Conservation (phyloP, 306 rosid species). For the Trichosanthes truncata region DNA sequence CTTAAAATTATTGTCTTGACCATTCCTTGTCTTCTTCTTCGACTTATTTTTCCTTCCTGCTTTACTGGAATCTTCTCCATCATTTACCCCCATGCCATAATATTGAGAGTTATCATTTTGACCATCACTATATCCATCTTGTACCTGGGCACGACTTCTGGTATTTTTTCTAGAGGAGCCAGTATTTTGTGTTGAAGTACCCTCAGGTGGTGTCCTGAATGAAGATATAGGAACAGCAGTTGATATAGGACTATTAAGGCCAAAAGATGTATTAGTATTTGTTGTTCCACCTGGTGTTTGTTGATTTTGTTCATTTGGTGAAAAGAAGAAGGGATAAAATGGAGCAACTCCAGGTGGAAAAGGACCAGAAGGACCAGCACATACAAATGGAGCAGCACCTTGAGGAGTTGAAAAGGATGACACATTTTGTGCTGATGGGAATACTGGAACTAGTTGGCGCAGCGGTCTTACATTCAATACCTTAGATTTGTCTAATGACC, state of each 20-base stretch:
- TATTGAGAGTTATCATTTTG: slow-evolving; percentile 15
- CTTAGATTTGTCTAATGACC: slow-evolving; percentile 71
- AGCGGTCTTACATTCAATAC: slow-evolving; percentile 77
- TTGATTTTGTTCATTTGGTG: slow-evolving; percentile 42
- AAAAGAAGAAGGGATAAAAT: slow-evolving; percentile 58
- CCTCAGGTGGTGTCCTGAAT: slow-evolving; percentile 41
- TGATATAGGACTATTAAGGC: slow-evolving; percentile 27
- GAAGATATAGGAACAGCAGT: slow-evolving; percentile 68
- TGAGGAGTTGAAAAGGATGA: slow-evolving; percentile 50
- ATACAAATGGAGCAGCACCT: slow-evolving; percentile 80
- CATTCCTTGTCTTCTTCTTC: slow-evolving; percentile 29
- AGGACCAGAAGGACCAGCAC: slow-evolving; percentile 84
- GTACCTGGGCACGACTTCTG: slow-evolving; percentile 34
- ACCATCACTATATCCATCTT: slow-evolving; percentile 29
- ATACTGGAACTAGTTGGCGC: slow-evolving; percentile 69
- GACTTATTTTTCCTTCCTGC: slow-evolving; percentile 24
- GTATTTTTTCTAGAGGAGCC: slow-evolving; percentile 24
- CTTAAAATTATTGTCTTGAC: slow-evolving; percentile 15
- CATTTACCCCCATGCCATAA: slow-evolving; percentile 18
- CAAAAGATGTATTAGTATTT: slow-evolving; percentile 16
- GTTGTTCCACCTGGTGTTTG: slow-evolving; percentile 23
- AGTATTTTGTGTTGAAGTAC: slow-evolving; percentile 20
- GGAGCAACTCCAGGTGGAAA: slow-evolving; percentile 71
- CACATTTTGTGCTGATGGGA: slow-evolving; percentile 53
- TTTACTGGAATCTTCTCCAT: slow-evolving; percentile 30